Evolutionary conservation across 345 rosid species (phyloP).

Genomic region (Arabis hirsuta): DNA sequence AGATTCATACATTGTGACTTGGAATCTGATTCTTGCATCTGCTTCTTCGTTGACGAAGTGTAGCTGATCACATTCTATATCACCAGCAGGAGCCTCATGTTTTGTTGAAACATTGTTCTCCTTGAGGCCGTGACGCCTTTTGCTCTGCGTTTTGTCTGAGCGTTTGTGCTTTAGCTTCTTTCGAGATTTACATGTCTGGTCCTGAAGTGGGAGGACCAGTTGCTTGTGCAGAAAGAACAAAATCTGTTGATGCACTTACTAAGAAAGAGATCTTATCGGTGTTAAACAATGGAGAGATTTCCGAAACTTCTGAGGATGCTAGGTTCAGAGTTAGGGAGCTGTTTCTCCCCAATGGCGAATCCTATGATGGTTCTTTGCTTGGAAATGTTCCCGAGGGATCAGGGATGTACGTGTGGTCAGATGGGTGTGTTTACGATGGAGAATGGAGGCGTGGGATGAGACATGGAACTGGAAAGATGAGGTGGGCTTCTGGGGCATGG

Average conservation of each 20-base stretch:
- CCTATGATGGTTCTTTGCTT: slow-evolving; percentile 75
- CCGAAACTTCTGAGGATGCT: slow-evolving; percentile 56
- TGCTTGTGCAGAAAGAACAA: slow-evolving; percentile 70
- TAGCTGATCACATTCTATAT: slow-evolving; percentile 30
- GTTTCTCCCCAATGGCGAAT: slow-evolving; percentile 67
- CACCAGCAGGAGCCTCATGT: slow-evolving; percentile 11
- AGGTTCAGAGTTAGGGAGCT: slow-evolving; percentile 72
- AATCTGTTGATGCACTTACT: slow-evolving; percentile 61
- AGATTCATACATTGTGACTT: slow-evolving; percentile 38
- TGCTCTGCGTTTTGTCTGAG: slow-evolving; percentile 37
- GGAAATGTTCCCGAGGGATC: slow-evolving; percentile 78
- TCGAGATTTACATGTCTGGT: slow-evolving; percentile 90
- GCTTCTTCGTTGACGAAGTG: slow-evolving; percentile 28
- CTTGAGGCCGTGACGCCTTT: slow-evolving; percentile 39
- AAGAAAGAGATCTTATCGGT: slow-evolving; percentile 49
- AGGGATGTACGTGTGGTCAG: slow-evolving; percentile 89
- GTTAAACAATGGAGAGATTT: slow-evolving; percentile 58
- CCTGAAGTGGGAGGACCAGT: slow-evolving; percentile 57
- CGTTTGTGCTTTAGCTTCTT: slow-evolving; percentile 43
- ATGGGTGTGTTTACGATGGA: slow-evolving; percentile 75
- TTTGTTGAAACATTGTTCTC: slow-evolving; percentile 39
- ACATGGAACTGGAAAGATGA: slow-evolving; percentile 78
- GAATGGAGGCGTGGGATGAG: slow-evolving; percentile 95
- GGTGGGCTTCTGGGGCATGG: slow-evolving; percentile 72
- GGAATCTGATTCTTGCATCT: slow-evolving; percentile 38